Evolutionary conservation across 2,329 filamentous ascomycete genomes (phyloP).

Genomic region (Chaetomiaceae sp.): DNA sequence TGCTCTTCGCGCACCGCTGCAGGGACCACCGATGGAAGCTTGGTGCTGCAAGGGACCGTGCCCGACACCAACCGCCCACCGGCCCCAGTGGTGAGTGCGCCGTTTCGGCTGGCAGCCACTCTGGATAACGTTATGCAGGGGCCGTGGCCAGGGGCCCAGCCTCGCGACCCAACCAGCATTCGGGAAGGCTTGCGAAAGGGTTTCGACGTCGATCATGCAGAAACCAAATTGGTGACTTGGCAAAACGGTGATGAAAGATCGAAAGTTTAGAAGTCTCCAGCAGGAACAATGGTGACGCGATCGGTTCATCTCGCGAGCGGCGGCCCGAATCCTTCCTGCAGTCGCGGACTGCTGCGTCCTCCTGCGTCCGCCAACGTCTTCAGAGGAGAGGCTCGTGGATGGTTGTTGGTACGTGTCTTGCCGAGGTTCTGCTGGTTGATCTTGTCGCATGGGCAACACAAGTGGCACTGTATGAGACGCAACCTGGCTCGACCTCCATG

Average conservation of each 20-base stretch:
- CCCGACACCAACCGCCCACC: neutral
- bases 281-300: neutral
- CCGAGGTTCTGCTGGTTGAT: no score
- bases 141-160: slow-evolving; percentile 16
- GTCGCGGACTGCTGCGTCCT: no score
- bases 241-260: neutral
- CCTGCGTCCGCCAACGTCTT: no score
- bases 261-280: neutral
- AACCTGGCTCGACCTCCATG: neutral
- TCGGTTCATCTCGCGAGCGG: neutral
- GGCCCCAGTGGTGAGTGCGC: slow-evolving; percentile 1
- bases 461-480: neutral
- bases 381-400: no score
- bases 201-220: neutral
- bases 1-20: neutral
- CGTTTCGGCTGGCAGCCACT: slow-evolving; percentile 3
- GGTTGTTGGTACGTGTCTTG: no score
- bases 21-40: neutral
- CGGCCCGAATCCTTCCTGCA: neutral
- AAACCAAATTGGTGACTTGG: neutral
- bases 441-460: neutral
- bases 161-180: slow-evolving; percentile 17
- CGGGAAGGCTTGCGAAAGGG: slow-evolving; percentile 7
- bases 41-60: slow-evolving; percentile 12
- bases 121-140: slow-evolving; percentile 17